Conservation (phyloP, 1,284 basidiomycete genomes). For the Gomphus sp. region DNA sequence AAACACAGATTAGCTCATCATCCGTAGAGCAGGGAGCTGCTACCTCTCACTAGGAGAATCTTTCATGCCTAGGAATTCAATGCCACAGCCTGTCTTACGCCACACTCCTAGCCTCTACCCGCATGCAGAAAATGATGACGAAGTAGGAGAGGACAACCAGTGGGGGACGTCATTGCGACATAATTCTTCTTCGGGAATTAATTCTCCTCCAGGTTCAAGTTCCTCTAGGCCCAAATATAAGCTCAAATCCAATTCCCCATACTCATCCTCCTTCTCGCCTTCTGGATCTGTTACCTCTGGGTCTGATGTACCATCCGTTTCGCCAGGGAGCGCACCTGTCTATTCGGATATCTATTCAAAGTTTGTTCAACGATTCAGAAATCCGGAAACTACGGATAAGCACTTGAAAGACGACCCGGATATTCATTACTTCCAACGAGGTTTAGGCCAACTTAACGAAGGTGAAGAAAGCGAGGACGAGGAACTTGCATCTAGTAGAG, state of each 20-base stretch:
- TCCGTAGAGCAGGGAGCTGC: background rate
- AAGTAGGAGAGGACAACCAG: slow-evolving; percentile 29
- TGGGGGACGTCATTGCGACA: slow-evolving; percentile 17
- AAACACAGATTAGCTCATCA: too few relatives aligned
- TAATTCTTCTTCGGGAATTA: slow-evolving; percentile 21
- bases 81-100: slow-evolving; percentile 19
- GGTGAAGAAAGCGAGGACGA: slow-evolving; percentile 73
- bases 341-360: slow-evolving; percentile 68
- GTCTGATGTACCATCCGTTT: slow-evolving; percentile 10
- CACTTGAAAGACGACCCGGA: slow-evolving; percentile 67
- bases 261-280: slow-evolving; percentile 18
- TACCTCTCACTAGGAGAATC: background rate
- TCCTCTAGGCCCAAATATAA: slow-evolving; percentile 2
- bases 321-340: slow-evolving; percentile 26
- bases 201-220: slow-evolving; percentile 16
- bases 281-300: slow-evolving; percentile 1
- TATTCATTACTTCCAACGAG: slow-evolving; percentile 64
- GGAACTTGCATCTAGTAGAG: slow-evolving; percentile 29
- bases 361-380: slow-evolving; percentile 65
- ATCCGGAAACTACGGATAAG: slow-evolving; percentile 40
- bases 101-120: slow-evolving; percentile 61
- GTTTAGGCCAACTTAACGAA: slow-evolving; percentile 61
- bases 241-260: background rate
- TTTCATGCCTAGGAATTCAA: slow-evolving; percentile 7
- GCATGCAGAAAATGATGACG: slow-evolving; percentile 48